Evolutionary conservation across 2,329 filamentous ascomycete species (phyloP).

Genomic region (Nothophaeocryptopus gaeumannii): DNA sequence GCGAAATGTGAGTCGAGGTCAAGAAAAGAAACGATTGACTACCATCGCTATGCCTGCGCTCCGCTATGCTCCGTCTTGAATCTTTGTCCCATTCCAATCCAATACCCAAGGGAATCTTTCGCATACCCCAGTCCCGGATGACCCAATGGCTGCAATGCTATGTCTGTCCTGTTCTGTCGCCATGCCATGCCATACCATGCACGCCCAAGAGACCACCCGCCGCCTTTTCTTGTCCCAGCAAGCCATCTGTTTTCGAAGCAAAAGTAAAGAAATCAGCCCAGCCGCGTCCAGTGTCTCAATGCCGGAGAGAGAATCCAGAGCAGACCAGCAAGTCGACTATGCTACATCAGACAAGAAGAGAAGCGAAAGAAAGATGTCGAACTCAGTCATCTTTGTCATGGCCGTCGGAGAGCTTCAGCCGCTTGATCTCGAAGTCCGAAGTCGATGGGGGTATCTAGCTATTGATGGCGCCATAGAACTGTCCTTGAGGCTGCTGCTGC

Average conservation of each 20-base stretch:
- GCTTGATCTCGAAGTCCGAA: neutral
- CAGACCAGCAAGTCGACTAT: constrained; percentile 9
- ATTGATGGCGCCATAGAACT: constrained; percentile 21
- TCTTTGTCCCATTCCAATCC: neutral
- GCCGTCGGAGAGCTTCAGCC: neutral
- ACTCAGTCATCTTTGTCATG: neutral
- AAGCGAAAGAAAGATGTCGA: neutral
- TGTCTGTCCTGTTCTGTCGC: constrained; percentile 3
- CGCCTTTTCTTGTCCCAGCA: neutral
- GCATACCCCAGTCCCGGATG: neutral
- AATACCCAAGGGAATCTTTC: neutral
- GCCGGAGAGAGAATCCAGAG: neutral
- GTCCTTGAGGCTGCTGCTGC: constrained; percentile 22
- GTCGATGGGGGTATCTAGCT: constrained; percentile 12
- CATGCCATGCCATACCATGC: constrained; percentile 1
- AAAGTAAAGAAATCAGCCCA: too few relatives aligned
- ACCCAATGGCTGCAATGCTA: constrained; percentile 7
- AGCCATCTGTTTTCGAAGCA: neutral
- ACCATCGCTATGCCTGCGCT: neutral
- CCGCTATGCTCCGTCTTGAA: neutral
- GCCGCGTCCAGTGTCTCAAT: too few relatives aligned
- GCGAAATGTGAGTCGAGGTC: too few relatives aligned
- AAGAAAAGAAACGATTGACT: neutral
- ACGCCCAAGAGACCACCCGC: neutral
- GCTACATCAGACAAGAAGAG: constrained; percentile 8